Percentiles rank a stretch among this genome's conserved stretches.
phyloP scores from a whole-genome alignment of 192 early-diverging fungal genomes.

The Bifiguratus adelaidae region DNA sequence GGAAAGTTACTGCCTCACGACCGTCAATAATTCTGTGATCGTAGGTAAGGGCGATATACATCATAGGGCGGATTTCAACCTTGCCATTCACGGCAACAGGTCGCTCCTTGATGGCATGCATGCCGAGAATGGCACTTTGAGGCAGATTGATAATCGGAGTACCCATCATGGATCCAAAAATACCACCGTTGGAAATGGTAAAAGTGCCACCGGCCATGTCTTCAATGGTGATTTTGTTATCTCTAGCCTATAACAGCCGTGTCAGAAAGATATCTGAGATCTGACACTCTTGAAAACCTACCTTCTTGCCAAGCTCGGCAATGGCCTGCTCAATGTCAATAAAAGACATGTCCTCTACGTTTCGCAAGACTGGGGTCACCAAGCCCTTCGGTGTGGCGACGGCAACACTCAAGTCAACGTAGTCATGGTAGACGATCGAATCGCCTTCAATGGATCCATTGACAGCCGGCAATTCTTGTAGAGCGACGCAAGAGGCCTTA shows the following conservation, averaged over 20 bases:
- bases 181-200: constrained; percentile 98
- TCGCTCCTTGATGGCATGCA: constrained; percentile 98
- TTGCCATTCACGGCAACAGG: constrained; percentile 90
- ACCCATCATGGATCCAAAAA: constrained; percentile 94
- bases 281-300: constrained; percentile 5
- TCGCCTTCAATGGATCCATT: constrained; percentile 94
- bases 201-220: constrained; percentile 98
- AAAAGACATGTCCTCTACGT: constrained; percentile 76
- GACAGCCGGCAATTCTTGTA: constrained; percentile 86
- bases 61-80: constrained; percentile 84
- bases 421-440: constrained; percentile 88
- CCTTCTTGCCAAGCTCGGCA: constrained; percentile 76
- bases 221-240: constrained; percentile 94
- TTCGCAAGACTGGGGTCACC: constrained; percentile 93
- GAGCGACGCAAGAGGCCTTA: constrained; percentile 77
- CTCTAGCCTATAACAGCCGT: constrained; percentile 58
- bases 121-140: constrained; percentile 94
- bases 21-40: constrained; percentile 99
- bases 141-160: constrained; percentile 99
- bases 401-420: constrained; percentile 89
- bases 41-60: constrained; percentile 98
- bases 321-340: constrained; percentile 89
- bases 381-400: constrained; percentile 98
- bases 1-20: constrained; percentile 97
- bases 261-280: not conserved